Conservation (phyloP, 1,284 basidiomycete genomes). For the Leccinum solheimii region DNA sequence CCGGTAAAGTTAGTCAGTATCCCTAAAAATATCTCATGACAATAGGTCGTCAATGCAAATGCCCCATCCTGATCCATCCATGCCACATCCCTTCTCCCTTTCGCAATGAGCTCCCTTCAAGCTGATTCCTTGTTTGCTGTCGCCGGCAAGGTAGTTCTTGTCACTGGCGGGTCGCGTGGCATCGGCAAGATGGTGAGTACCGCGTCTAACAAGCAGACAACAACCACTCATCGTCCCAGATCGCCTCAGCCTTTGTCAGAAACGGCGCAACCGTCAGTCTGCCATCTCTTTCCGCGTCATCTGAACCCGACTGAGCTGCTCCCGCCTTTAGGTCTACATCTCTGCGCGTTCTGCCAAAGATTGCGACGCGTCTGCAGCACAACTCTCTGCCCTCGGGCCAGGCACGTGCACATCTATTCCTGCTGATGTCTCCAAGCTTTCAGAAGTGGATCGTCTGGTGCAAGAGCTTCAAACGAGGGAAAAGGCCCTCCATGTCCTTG, state of each 20-base stretch:
- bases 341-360: conserved; percentile 60
- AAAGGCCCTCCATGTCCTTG: conserved; percentile 56
- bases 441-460: conserved; percentile 58
- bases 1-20: conserved; percentile 13
- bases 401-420: conserved; percentile 60
- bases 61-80: neutral
- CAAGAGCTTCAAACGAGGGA: conserved; percentile 53
- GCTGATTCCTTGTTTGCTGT: conserved; percentile 55
- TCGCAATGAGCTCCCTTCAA: conserved; percentile 42
- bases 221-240: conserved; percentile 40
- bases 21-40: conserved; percentile 16
- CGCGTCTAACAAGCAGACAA: neutral
- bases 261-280: conserved; percentile 60
- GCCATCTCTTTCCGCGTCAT: neutral
- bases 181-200: conserved; percentile 66
- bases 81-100: neutral
- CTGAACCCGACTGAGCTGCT: neutral
- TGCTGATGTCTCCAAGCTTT: conserved; percentile 59
- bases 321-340: conserved; percentile 58
- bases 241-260: conserved; percentile 63
- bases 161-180: conserved; percentile 73
- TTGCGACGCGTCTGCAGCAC: conserved; percentile 55
- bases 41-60: conserved; percentile 11
- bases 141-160: conserved; percentile 60
- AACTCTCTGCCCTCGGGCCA: conserved; percentile 55